Percentiles rank a stretch among this genome's conserved stretches.
phyloP scores from a whole-genome alignment of 495 filamentous ascomycete species.

The Tuber umbilicatum region DNA sequence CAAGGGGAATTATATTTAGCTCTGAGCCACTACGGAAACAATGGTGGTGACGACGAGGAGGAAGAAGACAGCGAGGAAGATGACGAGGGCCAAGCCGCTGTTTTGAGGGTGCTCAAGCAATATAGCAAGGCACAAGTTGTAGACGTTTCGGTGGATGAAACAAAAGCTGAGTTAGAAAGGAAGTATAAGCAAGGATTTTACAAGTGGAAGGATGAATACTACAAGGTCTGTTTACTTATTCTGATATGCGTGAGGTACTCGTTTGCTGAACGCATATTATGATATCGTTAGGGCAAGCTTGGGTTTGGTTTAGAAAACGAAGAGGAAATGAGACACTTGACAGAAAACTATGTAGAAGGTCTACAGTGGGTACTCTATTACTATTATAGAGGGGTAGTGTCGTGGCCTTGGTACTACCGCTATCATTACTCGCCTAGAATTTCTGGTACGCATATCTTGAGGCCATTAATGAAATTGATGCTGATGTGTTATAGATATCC shows the following conservation, averaged over 20 bases:
- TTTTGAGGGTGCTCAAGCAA: slow-evolving; percentile 73
- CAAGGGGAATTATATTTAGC: slow-evolving; percentile 72
- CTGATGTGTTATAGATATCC: slow-evolving; percentile 58
- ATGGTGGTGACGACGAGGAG: slow-evolving; percentile 51
- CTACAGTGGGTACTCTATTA: slow-evolving; percentile 98
- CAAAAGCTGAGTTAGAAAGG: slow-evolving; percentile 64
- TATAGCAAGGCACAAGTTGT: slow-evolving; percentile 85
- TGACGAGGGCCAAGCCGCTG: slow-evolving; percentile 75
- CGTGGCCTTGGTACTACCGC: slow-evolving; percentile 96
- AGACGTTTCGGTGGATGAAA: slow-evolving; percentile 71
- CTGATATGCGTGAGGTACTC: neutral
- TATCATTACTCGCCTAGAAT: slow-evolving; percentile 99
- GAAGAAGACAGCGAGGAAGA: slow-evolving; percentile 64
- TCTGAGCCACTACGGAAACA: slow-evolving; percentile 58
- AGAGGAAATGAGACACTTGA: slow-evolving; percentile 69
- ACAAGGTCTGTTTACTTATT: slow-evolving; percentile 45
- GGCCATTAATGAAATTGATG: neutral
- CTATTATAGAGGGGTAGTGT: slow-evolving; percentile 93
- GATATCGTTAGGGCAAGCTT: slow-evolving; percentile 56
- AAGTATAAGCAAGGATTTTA: slow-evolving; percentile 83
- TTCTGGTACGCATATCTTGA: slow-evolving; percentile 52
- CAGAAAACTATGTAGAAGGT: slow-evolving; percentile 96
- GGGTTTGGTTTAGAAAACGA: slow-evolving; percentile 82
- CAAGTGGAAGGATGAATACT: slow-evolving; percentile 90
- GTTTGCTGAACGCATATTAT: neutral